A percentile compares a stretch with the other conserved stretches of the same genome.
These are phyloP conservation scores for Penicillium sp. DNA, from an alignment of 2,329 filamentous ascomycete species.

Conservation along the genomic window DNA sequence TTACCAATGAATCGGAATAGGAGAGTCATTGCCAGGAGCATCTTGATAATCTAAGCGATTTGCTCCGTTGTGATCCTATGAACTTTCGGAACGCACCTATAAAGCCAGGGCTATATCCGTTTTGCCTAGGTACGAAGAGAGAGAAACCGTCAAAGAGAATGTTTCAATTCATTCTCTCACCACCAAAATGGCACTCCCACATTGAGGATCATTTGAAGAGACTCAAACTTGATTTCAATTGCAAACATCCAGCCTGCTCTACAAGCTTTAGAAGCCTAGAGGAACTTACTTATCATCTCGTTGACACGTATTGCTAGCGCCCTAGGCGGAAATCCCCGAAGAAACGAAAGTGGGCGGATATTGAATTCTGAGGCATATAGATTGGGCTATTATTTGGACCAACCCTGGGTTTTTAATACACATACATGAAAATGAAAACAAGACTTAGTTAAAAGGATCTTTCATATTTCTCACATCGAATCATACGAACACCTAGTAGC, in stretches of 20 bases:
- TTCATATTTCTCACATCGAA: too few species aligned
- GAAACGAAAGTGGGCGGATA: not conserved
- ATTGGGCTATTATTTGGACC: too few species aligned
- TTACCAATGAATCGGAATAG: too few species aligned
- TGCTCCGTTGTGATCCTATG: constrained; percentile 17
- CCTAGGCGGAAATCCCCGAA: not conserved
- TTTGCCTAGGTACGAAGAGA: constrained; percentile 11
- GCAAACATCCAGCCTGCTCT: not conserved
- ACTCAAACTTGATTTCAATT: constrained; percentile 2
- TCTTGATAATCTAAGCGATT: constrained; percentile 6
- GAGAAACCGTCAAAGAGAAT: constrained; percentile 4
- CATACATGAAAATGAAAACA: too few species aligned
- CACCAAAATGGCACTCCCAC: constrained; percentile 2
- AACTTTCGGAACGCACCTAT: constrained; percentile 14
- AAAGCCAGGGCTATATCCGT: constrained; percentile 15
- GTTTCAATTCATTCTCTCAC: constrained; percentile 1
- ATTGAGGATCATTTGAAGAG: constrained; percentile 3
- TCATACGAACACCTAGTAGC: too few species aligned
- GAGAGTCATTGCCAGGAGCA: too few species aligned
- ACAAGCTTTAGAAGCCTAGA: constrained; percentile 1
- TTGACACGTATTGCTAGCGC: not conserved
- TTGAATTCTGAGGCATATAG: too few species aligned
- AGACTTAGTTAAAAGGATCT: too few species aligned
- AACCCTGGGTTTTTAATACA: too few species aligned
- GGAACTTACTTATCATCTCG: constrained; percentile 5